These are phyloP conservation scores for Sporisorium sorghi DNA, from an alignment of 1,284 basidiomycete genomes.

Conservation along the genomic window DNA sequence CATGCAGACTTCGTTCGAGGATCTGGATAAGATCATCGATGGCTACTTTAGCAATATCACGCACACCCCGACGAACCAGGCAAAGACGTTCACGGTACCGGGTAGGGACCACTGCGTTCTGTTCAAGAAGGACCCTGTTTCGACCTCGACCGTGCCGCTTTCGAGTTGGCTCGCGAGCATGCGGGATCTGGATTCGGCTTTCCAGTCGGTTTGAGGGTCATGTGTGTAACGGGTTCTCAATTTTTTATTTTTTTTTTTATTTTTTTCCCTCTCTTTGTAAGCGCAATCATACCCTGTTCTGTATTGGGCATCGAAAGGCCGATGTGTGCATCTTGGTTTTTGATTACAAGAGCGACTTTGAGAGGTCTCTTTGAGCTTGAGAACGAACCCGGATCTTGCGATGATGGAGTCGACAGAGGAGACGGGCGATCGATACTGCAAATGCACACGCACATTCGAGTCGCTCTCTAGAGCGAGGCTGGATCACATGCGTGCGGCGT, in stretches of 20 bases:
- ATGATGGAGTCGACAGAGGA: too few species aligned
- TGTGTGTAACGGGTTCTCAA: not conserved
- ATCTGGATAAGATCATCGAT: conserved; percentile 17
- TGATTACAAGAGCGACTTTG: too few species aligned
- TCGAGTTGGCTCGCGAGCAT: conserved; percentile 23
- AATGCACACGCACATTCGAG: too few species aligned
- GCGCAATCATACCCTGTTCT: conserved; percentile 1
- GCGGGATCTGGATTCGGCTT: conserved; percentile 10
- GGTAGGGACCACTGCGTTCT: conserved; percentile 20
- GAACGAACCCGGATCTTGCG: too few species aligned
- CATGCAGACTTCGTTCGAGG: conserved; percentile 5
- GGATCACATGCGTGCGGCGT: too few species aligned
- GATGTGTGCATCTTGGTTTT: too few species aligned
- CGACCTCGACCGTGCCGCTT: not conserved
- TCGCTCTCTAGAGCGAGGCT: too few species aligned
- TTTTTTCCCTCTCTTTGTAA: not conserved
- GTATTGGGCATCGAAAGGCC: too few species aligned
- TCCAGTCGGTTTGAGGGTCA: conserved; percentile 10
- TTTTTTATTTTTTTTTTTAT: too few species aligned
- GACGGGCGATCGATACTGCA: too few species aligned
- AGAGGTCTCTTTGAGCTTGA: too few species aligned
- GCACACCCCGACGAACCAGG: conserved; percentile 16
- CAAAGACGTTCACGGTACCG: conserved; percentile 16
- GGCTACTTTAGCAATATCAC: conserved; percentile 30
- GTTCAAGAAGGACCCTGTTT: conserved; percentile 9